phyloP scores from a whole-genome alignment of 208 protist genomes.

The Herpetomonas samuelpessoai region DNA sequence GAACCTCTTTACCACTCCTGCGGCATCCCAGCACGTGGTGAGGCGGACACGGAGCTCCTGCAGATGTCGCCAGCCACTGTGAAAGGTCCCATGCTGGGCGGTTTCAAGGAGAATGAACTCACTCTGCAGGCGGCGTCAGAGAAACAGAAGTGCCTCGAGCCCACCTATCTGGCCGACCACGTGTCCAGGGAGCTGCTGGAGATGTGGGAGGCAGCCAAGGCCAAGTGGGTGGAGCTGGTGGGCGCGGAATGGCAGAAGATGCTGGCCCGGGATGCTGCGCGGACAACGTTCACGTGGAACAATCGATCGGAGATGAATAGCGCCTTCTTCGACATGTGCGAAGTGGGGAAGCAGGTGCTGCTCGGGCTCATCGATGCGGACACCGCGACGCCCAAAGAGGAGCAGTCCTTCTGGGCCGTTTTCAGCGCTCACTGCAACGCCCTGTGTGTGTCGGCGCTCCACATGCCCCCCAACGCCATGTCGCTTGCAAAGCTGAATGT shows the following conservation, averaged over 20 bases:
- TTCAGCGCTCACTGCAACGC: constrained; percentile 63
- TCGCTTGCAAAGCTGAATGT: constrained; percentile 86
- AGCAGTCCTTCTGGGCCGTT: constrained; percentile 71
- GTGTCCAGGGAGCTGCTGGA: constrained; percentile 45
- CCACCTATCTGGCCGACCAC: constrained; percentile 26
- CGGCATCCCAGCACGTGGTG: constrained; percentile 43
- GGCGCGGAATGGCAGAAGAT: constrained; percentile 52
- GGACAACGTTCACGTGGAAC: constrained; percentile 76
- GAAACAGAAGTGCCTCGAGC: constrained; percentile 42
- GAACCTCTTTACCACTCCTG: constrained; percentile 41
- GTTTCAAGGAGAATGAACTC: constrained; percentile 46
- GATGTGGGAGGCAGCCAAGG: constrained; percentile 59
- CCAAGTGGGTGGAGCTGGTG: constrained; percentile 61
- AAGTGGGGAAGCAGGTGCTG: constrained; percentile 81
- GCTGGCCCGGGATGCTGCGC: constrained; percentile 34
- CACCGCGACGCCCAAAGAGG: constrained; percentile 33
- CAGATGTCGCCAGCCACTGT: constrained; percentile 16
- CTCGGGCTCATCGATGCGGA: constrained; percentile 57
- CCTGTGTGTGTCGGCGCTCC: constrained; percentile 42
- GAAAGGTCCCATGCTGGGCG: constrained; percentile 27
- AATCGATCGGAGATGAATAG: constrained; percentile 80
- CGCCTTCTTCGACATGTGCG: constrained; percentile 88
- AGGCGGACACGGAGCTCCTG: constrained; percentile 34
- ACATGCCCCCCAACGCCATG: constrained; percentile 67
- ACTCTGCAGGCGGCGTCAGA: constrained; percentile 32